Evolutionary conservation across 2,329 filamentous ascomycete genomes (phyloP).

Genomic region (Botryosphaeria dothidea): DNA sequence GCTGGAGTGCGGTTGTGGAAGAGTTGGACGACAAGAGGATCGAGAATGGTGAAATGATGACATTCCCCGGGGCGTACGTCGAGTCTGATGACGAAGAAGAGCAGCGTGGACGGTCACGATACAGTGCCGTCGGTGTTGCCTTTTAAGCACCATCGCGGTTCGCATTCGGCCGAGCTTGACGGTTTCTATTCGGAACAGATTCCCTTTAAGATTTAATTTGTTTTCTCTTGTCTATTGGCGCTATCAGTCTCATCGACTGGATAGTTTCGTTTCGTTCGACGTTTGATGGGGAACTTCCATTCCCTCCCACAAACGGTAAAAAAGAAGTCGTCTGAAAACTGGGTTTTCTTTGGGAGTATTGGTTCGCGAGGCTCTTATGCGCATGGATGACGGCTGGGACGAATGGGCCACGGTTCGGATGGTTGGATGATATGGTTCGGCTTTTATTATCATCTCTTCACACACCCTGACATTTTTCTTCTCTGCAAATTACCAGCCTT

Average conservation of each 20-base stretch:
- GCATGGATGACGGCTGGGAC: not conserved
- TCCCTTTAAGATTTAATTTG: not conserved
- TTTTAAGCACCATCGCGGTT: not conserved
- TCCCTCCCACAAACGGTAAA: not conserved
- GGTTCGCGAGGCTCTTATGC: not conserved
- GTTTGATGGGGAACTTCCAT: not conserved
- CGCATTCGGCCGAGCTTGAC: not conserved
- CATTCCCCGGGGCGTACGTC: not conserved
- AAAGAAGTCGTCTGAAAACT: not conserved
- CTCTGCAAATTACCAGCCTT: not conserved
- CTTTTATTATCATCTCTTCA: not conserved
- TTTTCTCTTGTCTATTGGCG: not conserved
- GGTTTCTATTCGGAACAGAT: not conserved
- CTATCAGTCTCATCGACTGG: not conserved
- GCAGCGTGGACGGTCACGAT: not conserved
- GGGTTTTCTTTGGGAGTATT: not conserved
- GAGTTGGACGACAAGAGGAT: not conserved
- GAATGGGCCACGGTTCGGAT: not conserved
- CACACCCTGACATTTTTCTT: not conserved
- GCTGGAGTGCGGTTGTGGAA: slow-evolving; percentile 1
- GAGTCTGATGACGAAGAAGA: not conserved
- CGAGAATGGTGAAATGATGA: not conserved
- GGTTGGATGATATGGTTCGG: not conserved
- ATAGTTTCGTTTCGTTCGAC: not conserved
- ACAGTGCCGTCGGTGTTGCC: not conserved